Conservation (phyloP, 176 grass and related monocot genomes). For the Canna indica region DNA sequence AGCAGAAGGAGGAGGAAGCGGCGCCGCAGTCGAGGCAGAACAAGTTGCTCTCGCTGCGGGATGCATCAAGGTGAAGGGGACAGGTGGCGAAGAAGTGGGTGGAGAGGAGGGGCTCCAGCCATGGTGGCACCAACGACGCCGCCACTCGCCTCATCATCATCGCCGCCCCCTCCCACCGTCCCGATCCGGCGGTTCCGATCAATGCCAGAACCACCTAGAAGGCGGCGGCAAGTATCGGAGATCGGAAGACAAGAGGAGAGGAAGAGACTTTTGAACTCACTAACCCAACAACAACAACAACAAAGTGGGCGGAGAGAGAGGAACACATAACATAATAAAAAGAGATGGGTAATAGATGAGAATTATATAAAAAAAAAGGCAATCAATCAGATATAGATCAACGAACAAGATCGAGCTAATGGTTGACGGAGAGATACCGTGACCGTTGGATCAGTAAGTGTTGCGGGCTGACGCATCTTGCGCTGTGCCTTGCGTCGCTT, state of each 20-base stretch:
- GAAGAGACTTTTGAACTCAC: neutral
- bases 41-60: slow-evolving; percentile 76
- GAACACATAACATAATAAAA: neutral
- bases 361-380: neutral
- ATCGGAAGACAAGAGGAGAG: neutral
- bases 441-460: neutral
- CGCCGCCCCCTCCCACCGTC: neutral
- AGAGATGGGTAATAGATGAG: neutral
- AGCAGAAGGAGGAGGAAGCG: slow-evolving; percentile 53
- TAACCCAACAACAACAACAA: neutral
- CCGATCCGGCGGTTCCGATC: neutral
- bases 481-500: slow-evolving; percentile 4
- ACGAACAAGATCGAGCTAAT: neutral
- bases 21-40: slow-evolving; percentile 69
- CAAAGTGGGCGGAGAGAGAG: neutral
- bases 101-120: slow-evolving; percentile 54
- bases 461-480: neutral
- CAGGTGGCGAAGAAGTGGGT: slow-evolving; percentile 63
- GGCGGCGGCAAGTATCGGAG: neutral
- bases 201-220: neutral
- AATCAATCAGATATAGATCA: neutral
- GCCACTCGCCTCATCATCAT: slow-evolving; percentile 61
- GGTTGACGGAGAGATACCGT: neutral
- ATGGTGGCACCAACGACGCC: slow-evolving; percentile 34
- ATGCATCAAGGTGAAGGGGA: slow-evolving; percentile 37